These are phyloP conservation scores for Penicillium crystallinum DNA, from an alignment of 495 filamentous ascomycete species.

Conservation along the genomic window DNA sequence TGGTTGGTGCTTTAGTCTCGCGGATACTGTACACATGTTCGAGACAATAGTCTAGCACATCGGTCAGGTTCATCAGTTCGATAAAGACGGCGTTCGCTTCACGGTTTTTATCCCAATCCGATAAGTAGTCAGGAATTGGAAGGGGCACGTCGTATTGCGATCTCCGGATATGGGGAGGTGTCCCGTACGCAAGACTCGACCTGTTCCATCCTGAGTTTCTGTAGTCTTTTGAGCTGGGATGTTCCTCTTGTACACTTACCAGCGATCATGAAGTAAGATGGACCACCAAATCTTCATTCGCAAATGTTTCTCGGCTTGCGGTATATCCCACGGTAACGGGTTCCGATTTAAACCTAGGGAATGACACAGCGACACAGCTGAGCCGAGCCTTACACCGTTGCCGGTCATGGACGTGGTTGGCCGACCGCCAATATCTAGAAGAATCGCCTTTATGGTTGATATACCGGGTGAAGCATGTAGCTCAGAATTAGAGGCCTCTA, in stretches of 20 bases:
- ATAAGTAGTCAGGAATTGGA: slow-evolving; percentile 21
- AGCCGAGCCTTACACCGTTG: slow-evolving; percentile 8
- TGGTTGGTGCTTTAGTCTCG: slow-evolving; percentile 2
- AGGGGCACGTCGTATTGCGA: slow-evolving; percentile 39
- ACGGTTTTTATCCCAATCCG: slow-evolving; percentile 1
- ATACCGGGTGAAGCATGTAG: slow-evolving; percentile 9
- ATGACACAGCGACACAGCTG: slow-evolving; percentile 8
- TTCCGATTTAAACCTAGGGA: slow-evolving; percentile 10
- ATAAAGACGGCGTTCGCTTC: slow-evolving; percentile 21
- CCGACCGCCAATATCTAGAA: slow-evolving; percentile 9
- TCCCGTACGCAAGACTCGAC: slow-evolving; percentile 37
- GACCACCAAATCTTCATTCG: slow-evolving; percentile 14
- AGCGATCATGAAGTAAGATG: slow-evolving; percentile 7
- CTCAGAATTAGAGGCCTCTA: slow-evolving; percentile 6
- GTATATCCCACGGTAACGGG: slow-evolving; percentile 12
- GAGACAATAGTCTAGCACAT: slow-evolving; percentile 29
- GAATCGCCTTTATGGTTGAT: slow-evolving; percentile 9
- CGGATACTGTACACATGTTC: slow-evolving; percentile 27
- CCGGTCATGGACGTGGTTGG: slow-evolving; percentile 13
- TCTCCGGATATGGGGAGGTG: slow-evolving; percentile 27
- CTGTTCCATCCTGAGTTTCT: slow-evolving; percentile 8
- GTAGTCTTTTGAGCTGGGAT: background rate
- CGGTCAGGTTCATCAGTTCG: slow-evolving; percentile 30
- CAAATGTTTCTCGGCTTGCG: slow-evolving; percentile 3
- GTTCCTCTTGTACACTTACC: background rate